Evolutionary conservation across 306 rosid genomes (phyloP).

Genomic region (Senna siamea): DNA sequence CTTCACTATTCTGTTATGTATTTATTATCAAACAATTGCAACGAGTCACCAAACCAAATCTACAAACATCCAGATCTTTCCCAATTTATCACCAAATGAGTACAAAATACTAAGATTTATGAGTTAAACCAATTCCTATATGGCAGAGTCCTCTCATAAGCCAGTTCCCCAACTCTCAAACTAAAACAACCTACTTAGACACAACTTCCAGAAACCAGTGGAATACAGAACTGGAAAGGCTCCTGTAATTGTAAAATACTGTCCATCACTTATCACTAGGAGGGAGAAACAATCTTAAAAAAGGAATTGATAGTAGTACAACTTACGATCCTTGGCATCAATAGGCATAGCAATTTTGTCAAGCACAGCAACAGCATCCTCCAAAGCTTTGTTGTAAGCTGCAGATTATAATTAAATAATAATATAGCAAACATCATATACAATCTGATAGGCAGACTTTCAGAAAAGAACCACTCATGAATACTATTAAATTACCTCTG

Average conservation of each 20-base stretch:
- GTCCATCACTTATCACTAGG: background rate
- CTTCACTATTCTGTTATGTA: background rate
- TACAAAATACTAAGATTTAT: conserved; percentile 2
- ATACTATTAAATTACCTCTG: conserved; percentile 59
- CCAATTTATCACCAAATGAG: background rate
- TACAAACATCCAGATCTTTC: background rate
- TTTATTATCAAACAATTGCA: background rate
- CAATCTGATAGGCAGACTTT: conserved; percentile 1
- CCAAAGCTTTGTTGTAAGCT: conserved; percentile 93
- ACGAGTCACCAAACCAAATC: background rate
- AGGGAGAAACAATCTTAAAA: background rate
- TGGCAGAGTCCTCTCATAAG: background rate
- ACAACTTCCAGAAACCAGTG: conserved; percentile 23
- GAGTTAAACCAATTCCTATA: conserved; percentile 12
- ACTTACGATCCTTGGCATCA: conserved; percentile 87
- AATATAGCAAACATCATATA: conserved; percentile 5
- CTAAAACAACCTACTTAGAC: conserved; percentile 3
- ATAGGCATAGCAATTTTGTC: conserved; percentile 90
- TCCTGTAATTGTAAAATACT: background rate
- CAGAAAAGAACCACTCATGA: conserved; percentile 4
- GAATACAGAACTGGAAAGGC: background rate
- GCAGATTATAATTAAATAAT: conserved; percentile 37
- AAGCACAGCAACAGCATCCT: conserved; percentile 87
- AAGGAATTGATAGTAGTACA: background rate
- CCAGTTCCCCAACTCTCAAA: conserved; percentile 30